Base-by-base conservation (phyloP, 2,329 filamentous ascomycete species). In the Xylaria sp. region DNA sequence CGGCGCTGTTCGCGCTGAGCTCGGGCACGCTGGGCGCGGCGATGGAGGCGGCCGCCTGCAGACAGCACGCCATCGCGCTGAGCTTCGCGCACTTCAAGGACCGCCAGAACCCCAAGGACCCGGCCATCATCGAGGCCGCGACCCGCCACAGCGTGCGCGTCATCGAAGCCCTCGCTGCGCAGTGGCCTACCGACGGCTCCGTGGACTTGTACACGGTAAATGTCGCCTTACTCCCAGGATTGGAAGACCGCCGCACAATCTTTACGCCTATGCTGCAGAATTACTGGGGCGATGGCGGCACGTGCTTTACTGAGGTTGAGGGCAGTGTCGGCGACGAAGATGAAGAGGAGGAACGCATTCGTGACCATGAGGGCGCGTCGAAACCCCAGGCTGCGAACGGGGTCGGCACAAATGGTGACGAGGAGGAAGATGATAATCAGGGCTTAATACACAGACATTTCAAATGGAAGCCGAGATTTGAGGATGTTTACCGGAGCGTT, bases 141-240 rank as follows among this genome's bases (percentile, higher is more conserved):
- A 91, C 88, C 37, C 80, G 85, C 44, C 88, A 94, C 69, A 87
- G 88, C 23, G 88, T 95, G 23, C 85, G 83, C 65, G 82, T 98
- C 23, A 89, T 97, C 65, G 90, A 97, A 75, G 85, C 92, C 64
- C 81, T 99, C 6, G 88, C 85, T 69, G 81, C 83, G 49, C 90
- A 93, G 72, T 97, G 92, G 90, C 85, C 81, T 0, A 77, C 80
- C 33, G 88, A 87, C 53, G 76, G 80, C 31, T 84, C 83, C 62
- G 88, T 91, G 4, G 92, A 96, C 72, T 78, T 98, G n/a, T 98
- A 97, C 76, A 90, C 85, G 48, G 88, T 98, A 68, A 98, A 98
- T 73, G 90, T 98, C 8, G 94, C 95, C 19, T 80, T 98, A 10
- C 83, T 95, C 13, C 88, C 91, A 62, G 89, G 87, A 6, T 86